Evolutionary conservation across 2,329 filamentous ascomycete species (phyloP).

Genomic region (Lachnum nothofagi): DNA sequence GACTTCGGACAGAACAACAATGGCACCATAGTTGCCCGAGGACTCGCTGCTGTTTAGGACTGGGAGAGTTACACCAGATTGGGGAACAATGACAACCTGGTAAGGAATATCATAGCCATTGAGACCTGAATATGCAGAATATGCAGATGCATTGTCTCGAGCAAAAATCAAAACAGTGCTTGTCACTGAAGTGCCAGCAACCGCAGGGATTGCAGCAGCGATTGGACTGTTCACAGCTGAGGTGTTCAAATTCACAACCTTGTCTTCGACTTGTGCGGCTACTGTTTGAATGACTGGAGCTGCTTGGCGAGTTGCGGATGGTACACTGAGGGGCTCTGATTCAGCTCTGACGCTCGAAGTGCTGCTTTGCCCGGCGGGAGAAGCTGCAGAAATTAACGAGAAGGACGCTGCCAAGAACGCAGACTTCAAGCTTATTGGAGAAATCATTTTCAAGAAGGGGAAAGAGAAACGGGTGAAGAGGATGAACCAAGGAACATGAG

Average conservation of each 20-base stretch:
- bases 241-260: conserved; percentile 17
- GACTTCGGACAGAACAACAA: conserved; percentile 39
- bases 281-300: conserved; percentile 11
- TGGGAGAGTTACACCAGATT: conserved; percentile 47
- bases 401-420: conserved; percentile 6
- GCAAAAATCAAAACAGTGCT: conserved; percentile 53
- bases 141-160: conserved; percentile 44
- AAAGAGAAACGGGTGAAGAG: not conserved
- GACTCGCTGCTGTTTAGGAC: conserved; percentile 42
- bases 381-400: conserved; percentile 4
- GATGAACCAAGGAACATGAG: not conserved
- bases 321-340: conserved; percentile 4
- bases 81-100: conserved; percentile 49
- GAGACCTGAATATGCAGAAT: conserved; percentile 48
- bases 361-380: not conserved
- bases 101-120: conserved; percentile 58
- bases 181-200: conserved; percentile 10
- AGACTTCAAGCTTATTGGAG: conserved; percentile 8
- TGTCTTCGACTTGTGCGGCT: conserved; percentile 13
- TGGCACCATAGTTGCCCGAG: conserved; percentile 54
- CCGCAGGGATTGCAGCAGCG: conserved; percentile 4
- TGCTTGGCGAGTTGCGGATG: conserved; percentile 7
- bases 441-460: conserved; percentile 11
- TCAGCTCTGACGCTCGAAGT: too few relatives aligned
- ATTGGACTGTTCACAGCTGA: conserved; percentile 3